Evolutionary conservation across 2,329 filamentous ascomycete genomes (phyloP).

Genomic region (Claviceps pusilla): DNA sequence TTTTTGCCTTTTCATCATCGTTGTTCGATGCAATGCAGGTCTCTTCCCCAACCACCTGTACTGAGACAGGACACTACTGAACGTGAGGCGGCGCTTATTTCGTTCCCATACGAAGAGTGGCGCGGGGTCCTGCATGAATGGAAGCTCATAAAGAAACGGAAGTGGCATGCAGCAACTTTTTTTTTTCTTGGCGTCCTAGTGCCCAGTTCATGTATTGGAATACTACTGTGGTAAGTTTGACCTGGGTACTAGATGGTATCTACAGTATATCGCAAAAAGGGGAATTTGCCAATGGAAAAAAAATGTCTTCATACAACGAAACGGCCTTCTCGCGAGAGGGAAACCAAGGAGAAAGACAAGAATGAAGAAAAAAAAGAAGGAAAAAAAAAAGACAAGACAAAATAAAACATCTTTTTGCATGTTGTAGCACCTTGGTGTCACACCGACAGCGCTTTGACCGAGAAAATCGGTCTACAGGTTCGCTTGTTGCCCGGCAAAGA

Average conservation of each 20-base stretch:
- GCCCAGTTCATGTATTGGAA: neutral
- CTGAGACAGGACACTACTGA: neutral
- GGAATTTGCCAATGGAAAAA: neutral
- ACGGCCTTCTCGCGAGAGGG: neutral
- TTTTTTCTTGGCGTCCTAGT: neutral
- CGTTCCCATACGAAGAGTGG: neutral
- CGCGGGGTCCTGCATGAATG: neutral
- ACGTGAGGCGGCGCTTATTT: neutral
- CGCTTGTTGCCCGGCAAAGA: constrained; percentile 36
- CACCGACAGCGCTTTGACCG: constrained; percentile 3
- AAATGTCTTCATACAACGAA: neutral
- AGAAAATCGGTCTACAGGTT: constrained; percentile 7
- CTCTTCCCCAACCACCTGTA: neutral
- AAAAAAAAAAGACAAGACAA: neutral
- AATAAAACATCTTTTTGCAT: neutral
- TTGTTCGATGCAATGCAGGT: neutral
- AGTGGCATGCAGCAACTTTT: neutral
- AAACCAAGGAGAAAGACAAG: neutral
- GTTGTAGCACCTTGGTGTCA: neutral
- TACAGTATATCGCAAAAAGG: neutral
- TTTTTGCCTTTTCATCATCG: too few relatives aligned
- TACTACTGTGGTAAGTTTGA: too few relatives aligned
- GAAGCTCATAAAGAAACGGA: neutral
- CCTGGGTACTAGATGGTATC: too few relatives aligned
- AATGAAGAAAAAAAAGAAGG: neutral